Evolutionary conservation across 768 basidiomycete genomes (phyloP), one percentile per base, ranked within the genome.

Genomic region (Mycena olivaceomarginata): DNA sequence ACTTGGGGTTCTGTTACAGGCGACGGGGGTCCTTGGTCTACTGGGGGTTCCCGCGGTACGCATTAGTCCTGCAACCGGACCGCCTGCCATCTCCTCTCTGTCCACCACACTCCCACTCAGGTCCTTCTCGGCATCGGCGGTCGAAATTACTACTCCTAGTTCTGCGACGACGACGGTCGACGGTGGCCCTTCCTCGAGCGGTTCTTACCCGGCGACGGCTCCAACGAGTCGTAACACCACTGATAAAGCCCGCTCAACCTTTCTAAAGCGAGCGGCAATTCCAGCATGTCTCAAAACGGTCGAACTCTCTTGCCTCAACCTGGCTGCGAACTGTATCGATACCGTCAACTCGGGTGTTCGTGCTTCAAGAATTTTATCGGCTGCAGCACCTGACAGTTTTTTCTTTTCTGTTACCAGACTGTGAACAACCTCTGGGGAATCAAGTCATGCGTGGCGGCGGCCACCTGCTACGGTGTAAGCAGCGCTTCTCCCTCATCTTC

Each of bases 391-490:
- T 31, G 31, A 31, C 3, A 31, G 31, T 31, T 31, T 31, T 31
- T 31, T 31, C 31, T 31, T 31, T 31, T 31, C 31, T 4, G 31
- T 31, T 4, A 31, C 31, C 31, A 76, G 75, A 72, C 51, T 67
- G 18, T 70, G 48, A 64, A 70, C 48, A 66, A 72, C n/a, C 48
- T 79, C n/a, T 79, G 75, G 75, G 59, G 66, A 20, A 59, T 76
- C 10, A 40, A 25, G 12, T 72, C 69, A 40, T 79, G 78, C 43
- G 78, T 79, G 46, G 78, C 78, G 12, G 78, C 75, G 15, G 78
- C 78, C 20, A 76, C 78, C 60, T 79, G 78, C 62, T 75, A 79
- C 48, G 78, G 75, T 37, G 77, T 78, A 53, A 2, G 74, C 39
- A 20, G 16, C 39, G 16, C 31, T n/a, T 9, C 20, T 18, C 20